Conservation (phyloP, 208 protist species). For the Trichomonas vaginalis region DNA sequence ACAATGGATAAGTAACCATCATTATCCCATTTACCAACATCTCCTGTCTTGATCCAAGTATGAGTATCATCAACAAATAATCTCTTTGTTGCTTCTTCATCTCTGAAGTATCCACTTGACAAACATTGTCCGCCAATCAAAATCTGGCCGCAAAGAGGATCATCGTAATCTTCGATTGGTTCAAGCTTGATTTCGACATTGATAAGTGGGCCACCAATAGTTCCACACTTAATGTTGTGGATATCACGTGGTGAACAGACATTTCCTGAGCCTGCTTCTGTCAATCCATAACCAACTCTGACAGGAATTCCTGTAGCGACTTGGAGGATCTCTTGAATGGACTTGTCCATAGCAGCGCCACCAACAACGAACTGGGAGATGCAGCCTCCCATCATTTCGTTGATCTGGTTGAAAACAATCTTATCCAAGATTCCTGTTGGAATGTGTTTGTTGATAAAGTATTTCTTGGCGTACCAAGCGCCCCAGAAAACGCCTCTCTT, state of each 20-base stretch:
- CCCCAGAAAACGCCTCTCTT: not conserved
- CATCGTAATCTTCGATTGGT: not conserved
- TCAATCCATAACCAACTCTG: not conserved
- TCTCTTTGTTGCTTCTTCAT: not conserved
- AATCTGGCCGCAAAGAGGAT: not conserved
- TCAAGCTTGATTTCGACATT: not conserved
- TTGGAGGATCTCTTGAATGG: not conserved
- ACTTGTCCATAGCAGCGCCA: not conserved
- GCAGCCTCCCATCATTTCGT: not conserved
- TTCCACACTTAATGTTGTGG: not conserved
- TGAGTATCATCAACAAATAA: not conserved
- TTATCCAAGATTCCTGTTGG: not conserved
- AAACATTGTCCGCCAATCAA: not conserved
- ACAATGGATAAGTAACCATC: conserved; percentile 43
- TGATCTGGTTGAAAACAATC: not conserved
- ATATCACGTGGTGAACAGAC: not conserved
- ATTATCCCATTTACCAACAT: not conserved
- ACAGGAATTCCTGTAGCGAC: not conserved
- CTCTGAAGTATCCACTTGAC: not conserved
- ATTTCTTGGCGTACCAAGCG: not conserved
- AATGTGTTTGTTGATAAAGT: not conserved
- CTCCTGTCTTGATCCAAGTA: not conserved
- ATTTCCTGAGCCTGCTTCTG: not conserved
- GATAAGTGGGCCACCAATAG: not conserved
- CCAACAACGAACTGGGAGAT: not conserved